These are phyloP conservation scores for Globisporangium megalacanthum DNA, from an alignment of 352 stramenopile genomes.

Conservation along the genomic window DNA sequence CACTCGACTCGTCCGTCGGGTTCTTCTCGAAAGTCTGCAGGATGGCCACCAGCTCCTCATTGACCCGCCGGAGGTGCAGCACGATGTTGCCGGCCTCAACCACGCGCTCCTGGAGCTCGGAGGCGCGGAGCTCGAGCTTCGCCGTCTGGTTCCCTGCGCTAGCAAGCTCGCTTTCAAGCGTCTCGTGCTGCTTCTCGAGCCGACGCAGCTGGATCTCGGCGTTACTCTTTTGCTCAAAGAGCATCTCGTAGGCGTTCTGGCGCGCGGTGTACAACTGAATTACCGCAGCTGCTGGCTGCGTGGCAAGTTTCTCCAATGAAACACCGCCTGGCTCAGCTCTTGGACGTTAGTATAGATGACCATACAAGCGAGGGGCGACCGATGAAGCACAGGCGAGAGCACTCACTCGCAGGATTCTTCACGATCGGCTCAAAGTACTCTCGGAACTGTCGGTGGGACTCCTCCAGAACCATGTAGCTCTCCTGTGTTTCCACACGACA, in stretches of 20 bases:
- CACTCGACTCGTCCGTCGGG: slow-evolving; percentile 25
- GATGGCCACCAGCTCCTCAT: slow-evolving; percentile 56
- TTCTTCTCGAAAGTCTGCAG: slow-evolving; percentile 59
- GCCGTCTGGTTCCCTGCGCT: slow-evolving; percentile 36
- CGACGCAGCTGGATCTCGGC: slow-evolving; percentile 40
- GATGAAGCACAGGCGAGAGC: background rate
- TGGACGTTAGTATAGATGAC: background rate
- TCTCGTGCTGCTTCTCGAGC: slow-evolving; percentile 45
- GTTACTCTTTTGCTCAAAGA: slow-evolving; percentile 52
- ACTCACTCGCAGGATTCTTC: slow-evolving; percentile 38
- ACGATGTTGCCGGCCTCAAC: slow-evolving; percentile 31
- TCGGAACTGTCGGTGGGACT: slow-evolving; percentile 36
- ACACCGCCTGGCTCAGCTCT: slow-evolving; percentile 20
- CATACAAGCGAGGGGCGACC: background rate
- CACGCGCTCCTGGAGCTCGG: slow-evolving; percentile 38
- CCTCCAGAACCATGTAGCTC: slow-evolving; percentile 31
- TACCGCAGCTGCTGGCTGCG: slow-evolving; percentile 35
- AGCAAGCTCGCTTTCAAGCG: slow-evolving; percentile 42
- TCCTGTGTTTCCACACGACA: slow-evolving; percentile 18
- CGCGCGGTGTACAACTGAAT: slow-evolving; percentile 48
- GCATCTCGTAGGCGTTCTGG: slow-evolving; percentile 55
- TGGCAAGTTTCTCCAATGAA: slow-evolving; percentile 35
- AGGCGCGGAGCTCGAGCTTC: slow-evolving; percentile 39
- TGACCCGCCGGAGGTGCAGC: slow-evolving; percentile 41
- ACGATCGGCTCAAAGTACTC: slow-evolving; percentile 45